phyloP scores from a whole-genome alignment of 2,329 filamentous ascomycete species.

The Diaporthe velutina region DNA sequence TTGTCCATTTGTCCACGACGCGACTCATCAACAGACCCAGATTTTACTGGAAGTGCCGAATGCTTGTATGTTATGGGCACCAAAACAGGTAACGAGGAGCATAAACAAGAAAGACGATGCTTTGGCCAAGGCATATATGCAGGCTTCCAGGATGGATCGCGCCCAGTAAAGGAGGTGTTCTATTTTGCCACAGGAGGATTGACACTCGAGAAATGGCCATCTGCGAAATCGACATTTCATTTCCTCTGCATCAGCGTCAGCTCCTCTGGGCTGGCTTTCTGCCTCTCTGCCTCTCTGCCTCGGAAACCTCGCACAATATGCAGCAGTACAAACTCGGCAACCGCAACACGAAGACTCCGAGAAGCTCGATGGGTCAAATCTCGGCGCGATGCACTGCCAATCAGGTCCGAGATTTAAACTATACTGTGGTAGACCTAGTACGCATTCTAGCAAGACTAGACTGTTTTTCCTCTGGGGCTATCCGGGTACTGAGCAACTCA shows the following conservation, averaged over 20 bases:
- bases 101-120: slow-evolving; percentile 5
- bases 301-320: neutral
- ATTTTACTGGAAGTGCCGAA: slow-evolving; percentile 18
- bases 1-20: slow-evolving; percentile 1
- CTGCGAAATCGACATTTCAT: neutral
- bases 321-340: neutral
- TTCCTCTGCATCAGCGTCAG: slow-evolving; percentile 8
- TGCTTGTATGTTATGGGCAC: slow-evolving; percentile 21
- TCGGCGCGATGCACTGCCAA: slow-evolving; percentile 20
- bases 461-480: neutral
- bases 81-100: slow-evolving; percentile 25
- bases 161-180: neutral
- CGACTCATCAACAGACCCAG: slow-evolving; percentile 19
- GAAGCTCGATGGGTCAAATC: slow-evolving; percentile 2
- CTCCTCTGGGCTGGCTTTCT: neutral
- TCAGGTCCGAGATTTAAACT: neutral
- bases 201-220: neutral
- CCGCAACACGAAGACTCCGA: neutral
- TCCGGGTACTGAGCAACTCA: neutral
- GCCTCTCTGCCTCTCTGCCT: neutral
- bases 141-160: neutral
- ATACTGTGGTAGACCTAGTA: neutral
- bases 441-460: neutral
- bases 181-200: neutral
- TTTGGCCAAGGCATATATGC: neutral